Evolutionary conservation across 768 basidiomycete species (phyloP).

Genomic region (Trametes meyenii): DNA sequence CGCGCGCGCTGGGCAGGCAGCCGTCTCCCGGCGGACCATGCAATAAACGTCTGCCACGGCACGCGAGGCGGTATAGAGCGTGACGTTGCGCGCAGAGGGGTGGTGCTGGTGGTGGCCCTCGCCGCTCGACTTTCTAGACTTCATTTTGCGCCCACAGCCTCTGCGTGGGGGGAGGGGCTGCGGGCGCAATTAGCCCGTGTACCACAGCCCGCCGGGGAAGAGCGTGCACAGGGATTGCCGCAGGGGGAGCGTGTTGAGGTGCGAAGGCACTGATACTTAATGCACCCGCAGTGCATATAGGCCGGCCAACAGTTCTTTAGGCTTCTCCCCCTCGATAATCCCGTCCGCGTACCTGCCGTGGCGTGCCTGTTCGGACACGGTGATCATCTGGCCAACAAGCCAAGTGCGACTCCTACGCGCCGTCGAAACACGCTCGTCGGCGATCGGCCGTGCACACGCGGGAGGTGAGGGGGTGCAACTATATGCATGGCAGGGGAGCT

Average conservation of each 20-base stretch:
- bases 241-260: neutral
- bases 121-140: neutral
- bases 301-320: neutral
- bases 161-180: neutral
- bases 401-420: neutral
- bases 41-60: slow-evolving; percentile 18
- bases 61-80: neutral
- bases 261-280: slow-evolving; percentile 10
- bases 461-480: slow-evolving; percentile 6
- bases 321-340: neutral
- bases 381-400: slow-evolving; percentile 11
- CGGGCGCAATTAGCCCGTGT: neutral
- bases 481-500: neutral
- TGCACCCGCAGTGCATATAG: slow-evolving; percentile 3
- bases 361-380: slow-evolving; percentile 6
- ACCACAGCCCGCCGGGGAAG: slow-evolving; percentile 7
- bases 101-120: neutral
- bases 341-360: slow-evolving; percentile 2
- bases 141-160: slow-evolving; percentile 6
- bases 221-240: neutral
- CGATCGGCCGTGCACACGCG: slow-evolving; percentile 3
- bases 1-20: neutral
- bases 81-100: slow-evolving; percentile 1
- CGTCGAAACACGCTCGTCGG: neutral
- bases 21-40: neutral